A percentile compares a stretch with the other conserved stretches of the same genome.
phyloP scores from a whole-genome alignment of 169 alveolate species.

The Plasmodium fragile region DNA sequence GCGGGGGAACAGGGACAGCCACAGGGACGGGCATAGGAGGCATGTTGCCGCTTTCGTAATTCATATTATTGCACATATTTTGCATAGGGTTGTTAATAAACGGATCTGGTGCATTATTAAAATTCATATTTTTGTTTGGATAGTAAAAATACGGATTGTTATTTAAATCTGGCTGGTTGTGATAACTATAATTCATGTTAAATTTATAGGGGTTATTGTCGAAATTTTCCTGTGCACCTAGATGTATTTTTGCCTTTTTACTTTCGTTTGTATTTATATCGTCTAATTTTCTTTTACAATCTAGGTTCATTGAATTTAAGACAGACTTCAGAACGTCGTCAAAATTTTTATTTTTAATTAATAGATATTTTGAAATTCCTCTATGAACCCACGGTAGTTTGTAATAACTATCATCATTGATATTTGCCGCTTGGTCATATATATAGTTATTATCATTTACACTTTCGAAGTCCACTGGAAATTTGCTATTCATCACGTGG shows the following conservation, averaged over 20 bases:
- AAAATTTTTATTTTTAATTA: slow-evolving; percentile 57
- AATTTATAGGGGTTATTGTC: slow-evolving; percentile 10
- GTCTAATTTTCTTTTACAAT: slow-evolving; percentile 40
- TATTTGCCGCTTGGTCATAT: slow-evolving; percentile 73
- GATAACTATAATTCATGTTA: slow-evolving; percentile 6
- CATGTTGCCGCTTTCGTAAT: slow-evolving; percentile 37
- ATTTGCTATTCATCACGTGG: slow-evolving; percentile 72
- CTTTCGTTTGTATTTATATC: slow-evolving; percentile 18
- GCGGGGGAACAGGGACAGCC: not conserved
- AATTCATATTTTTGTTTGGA: slow-evolving; percentile 55
- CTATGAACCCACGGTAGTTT: slow-evolving; percentile 76
- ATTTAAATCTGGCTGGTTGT: slow-evolving; percentile 12
- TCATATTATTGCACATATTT: slow-evolving; percentile 39
- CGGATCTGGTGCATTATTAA: slow-evolving; percentile 16
- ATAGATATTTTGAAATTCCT: slow-evolving; percentile 69
- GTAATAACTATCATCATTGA: slow-evolving; percentile 73
- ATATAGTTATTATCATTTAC: slow-evolving; percentile 40
- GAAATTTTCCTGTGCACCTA: not conserved
- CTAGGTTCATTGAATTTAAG: slow-evolving; percentile 70
- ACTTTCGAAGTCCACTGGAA: slow-evolving; percentile 41
- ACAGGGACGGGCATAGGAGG: not conserved
- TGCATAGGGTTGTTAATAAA: slow-evolving; percentile 26
- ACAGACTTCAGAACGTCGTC: slow-evolving; percentile 72
- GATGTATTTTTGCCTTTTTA: slow-evolving; percentile 25
- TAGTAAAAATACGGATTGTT: slow-evolving; percentile 37